Conservation (phyloP, 345 rosid genomes). For the Salix arbutifolia region DNA sequence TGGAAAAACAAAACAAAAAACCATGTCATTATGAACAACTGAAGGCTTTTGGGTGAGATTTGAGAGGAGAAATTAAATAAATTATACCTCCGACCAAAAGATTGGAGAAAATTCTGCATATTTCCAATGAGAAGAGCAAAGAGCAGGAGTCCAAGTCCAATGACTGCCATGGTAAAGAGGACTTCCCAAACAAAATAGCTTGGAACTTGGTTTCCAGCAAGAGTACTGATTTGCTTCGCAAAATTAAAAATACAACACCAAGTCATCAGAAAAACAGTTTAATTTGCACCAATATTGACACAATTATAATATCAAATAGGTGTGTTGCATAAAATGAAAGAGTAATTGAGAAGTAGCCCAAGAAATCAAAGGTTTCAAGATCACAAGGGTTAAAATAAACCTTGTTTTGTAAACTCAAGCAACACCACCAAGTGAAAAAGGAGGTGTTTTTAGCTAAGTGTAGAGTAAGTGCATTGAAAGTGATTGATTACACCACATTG, state of each 20-base stretch:
- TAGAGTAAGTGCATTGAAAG: too few relatives aligned
- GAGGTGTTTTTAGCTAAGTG: not conserved
- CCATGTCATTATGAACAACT: not conserved
- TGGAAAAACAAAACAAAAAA: too few relatives aligned
- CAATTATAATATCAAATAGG: not conserved
- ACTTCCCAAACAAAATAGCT: conserved; percentile 81
- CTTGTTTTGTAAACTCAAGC: not conserved
- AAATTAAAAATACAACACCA: not conserved
- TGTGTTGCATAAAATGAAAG: not conserved
- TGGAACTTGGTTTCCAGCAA: conserved; percentile 81
- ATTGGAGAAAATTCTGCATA: conserved; percentile 91
- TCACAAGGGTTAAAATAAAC: not conserved
- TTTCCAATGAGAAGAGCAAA: conserved; percentile 93
- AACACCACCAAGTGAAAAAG: not conserved
- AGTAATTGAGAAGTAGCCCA: not conserved
- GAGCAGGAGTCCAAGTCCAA: conserved; percentile 83
- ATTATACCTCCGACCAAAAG: conserved; percentile 69
- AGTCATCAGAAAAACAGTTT: not conserved
- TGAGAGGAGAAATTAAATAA: not conserved
- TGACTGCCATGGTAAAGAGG: conserved; percentile 75
- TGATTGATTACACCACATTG: too few relatives aligned
- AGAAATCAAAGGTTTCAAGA: not conserved
- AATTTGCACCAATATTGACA: not conserved
- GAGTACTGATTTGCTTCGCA: conserved; percentile 89
- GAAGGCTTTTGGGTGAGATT: not conserved